Conservation (phyloP, 805 yeast species). For the Pichia scutulata region DNA sequence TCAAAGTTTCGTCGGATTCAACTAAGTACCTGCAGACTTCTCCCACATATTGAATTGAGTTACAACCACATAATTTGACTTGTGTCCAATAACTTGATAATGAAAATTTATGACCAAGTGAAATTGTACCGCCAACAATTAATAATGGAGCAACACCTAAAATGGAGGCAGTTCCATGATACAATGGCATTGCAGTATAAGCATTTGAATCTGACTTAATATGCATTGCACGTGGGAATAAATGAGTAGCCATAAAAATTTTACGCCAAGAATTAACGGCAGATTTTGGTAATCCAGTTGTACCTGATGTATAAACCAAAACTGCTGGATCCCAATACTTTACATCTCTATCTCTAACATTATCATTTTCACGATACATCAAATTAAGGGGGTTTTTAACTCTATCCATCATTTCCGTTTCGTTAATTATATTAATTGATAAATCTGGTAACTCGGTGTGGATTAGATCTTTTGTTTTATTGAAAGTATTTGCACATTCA, state of each 20-base stretch:
- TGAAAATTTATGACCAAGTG: slow-evolving; percentile 75
- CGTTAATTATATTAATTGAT: slow-evolving; percentile 16
- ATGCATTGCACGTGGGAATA: slow-evolving; percentile 65
- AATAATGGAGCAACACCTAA: slow-evolving; percentile 65
- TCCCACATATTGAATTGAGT: slow-evolving; percentile 89
- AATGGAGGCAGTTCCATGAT: slow-evolving; percentile 90
- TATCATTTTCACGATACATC: slow-evolving; percentile 46
- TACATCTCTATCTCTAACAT: slow-evolving; percentile 50
- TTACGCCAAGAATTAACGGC: slow-evolving; percentile 92
- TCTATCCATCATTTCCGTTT: slow-evolving; percentile 9
- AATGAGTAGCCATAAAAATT: slow-evolving; percentile 56
- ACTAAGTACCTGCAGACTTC: slow-evolving; percentile 85
- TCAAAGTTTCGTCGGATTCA: slow-evolving; percentile 29
- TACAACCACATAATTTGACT: slow-evolving; percentile 59
- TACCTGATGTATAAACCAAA: slow-evolving; percentile 86
- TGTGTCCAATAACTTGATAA: slow-evolving; percentile 87
- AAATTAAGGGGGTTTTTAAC: slow-evolving; percentile 30
- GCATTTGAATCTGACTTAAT: slow-evolving; percentile 48
- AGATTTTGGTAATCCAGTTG: slow-evolving; percentile 91
- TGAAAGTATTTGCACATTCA: slow-evolving; percentile 40
- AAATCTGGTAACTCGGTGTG: slow-evolving; percentile 26
- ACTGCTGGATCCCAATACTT: slow-evolving; percentile 57
- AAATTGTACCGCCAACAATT: slow-evolving; percentile 62
- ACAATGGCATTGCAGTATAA: slow-evolving; percentile 90
- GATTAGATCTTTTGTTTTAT: slow-evolving; percentile 35